A percentile compares a stretch with the other conserved stretches of the same genome.
These are phyloP conservation scores for Lasiosphaeria miniovina DNA, from an alignment of 495 filamentous ascomycete species.

Conservation along the genomic window DNA sequence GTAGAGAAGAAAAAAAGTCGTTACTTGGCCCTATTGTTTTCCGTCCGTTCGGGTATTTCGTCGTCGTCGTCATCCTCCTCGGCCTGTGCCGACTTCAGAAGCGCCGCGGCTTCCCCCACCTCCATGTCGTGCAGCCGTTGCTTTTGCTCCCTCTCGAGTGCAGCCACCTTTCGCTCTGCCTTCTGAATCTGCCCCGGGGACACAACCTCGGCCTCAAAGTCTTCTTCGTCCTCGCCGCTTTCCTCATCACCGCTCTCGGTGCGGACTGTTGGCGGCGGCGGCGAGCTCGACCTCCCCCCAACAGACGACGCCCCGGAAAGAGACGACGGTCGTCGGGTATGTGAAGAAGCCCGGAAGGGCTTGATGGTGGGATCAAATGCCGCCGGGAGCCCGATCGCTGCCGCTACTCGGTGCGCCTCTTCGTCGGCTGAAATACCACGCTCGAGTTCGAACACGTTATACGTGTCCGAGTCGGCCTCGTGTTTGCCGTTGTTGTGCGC, in stretches of 20 bases:
- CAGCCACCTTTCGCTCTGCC: conserved; percentile 16
- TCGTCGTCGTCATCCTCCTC: conserved; percentile 36
- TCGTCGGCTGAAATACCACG: conserved; percentile 49
- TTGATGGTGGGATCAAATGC: conserved; percentile 55
- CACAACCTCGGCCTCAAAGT: conserved; percentile 49
- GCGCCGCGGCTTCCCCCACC: conserved; percentile 48
- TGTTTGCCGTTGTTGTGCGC: conserved; percentile 61
- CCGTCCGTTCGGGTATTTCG: conserved; percentile 20
- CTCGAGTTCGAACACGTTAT: conserved; percentile 47
- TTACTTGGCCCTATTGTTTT: not conserved
- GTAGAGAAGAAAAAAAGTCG: not conserved
- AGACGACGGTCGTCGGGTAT: conserved; percentile 29
- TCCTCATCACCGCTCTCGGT: conserved; percentile 48
- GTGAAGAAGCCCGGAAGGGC: conserved; percentile 28
- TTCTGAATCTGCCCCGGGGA: conserved; percentile 33
- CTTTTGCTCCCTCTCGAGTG: conserved; percentile 40
- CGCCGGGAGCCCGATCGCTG: conserved; percentile 64
- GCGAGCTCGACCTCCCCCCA: conserved; percentile 21
- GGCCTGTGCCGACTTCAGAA: conserved; percentile 32
- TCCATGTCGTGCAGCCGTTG: conserved; percentile 55
- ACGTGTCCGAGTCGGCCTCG: conserved; percentile 48
- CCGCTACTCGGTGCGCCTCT: conserved; percentile 69
- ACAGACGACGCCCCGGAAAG: conserved; percentile 25
- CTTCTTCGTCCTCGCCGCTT: conserved; percentile 49
- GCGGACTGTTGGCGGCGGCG: conserved; percentile 13